These are phyloP conservation scores for Pleurotus pulmonarius DNA, from an alignment of 768 basidiomycete genomes.

Conservation along the genomic window DNA sequence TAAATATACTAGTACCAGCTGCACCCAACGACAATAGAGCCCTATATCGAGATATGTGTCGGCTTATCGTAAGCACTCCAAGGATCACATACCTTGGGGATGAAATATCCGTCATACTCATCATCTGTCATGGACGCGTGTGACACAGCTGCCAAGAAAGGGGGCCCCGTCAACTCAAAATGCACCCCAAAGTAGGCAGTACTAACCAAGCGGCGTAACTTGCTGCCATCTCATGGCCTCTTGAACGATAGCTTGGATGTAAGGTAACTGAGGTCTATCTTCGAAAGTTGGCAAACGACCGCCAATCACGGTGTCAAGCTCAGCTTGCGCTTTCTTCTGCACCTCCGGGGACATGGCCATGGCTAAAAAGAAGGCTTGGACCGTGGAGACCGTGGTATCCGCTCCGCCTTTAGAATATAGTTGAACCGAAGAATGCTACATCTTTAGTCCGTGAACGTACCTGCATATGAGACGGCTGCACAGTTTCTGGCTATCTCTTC, in stretches of 20 bases:
- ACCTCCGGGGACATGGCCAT: constrained; percentile 15
- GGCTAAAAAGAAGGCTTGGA: constrained; percentile 14
- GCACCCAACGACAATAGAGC: constrained; percentile 25
- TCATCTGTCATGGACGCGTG: constrained; percentile 28
- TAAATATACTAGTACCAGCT: constrained; percentile 18
- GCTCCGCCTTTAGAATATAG: constrained; percentile 4
- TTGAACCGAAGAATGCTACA: background rate
- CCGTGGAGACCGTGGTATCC: constrained; percentile 11
- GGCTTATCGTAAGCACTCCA: constrained; percentile 14
- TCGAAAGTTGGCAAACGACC: constrained; percentile 22
- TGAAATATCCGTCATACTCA: constrained; percentile 29
- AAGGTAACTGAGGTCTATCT: constrained; percentile 18
- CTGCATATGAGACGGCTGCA: constrained; percentile 6
- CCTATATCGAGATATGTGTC: constrained; percentile 17
- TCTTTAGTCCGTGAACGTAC: background rate
- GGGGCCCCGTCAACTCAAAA: background rate
- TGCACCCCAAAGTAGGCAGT: background rate
- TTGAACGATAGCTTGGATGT: constrained; percentile 20
- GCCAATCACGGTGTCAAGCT: constrained; percentile 31
- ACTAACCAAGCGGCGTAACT: constrained; percentile 16
- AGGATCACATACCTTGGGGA: constrained; percentile 23
- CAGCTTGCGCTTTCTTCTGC: constrained; percentile 28
- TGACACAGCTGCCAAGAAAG: constrained; percentile 12
- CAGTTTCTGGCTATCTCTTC: constrained; percentile 5
- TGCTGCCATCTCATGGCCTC: constrained; percentile 21